These are phyloP conservation scores for Boletus barrowsii DNA, from an alignment of 768 basidiomycete species.

Conservation along the genomic window DNA sequence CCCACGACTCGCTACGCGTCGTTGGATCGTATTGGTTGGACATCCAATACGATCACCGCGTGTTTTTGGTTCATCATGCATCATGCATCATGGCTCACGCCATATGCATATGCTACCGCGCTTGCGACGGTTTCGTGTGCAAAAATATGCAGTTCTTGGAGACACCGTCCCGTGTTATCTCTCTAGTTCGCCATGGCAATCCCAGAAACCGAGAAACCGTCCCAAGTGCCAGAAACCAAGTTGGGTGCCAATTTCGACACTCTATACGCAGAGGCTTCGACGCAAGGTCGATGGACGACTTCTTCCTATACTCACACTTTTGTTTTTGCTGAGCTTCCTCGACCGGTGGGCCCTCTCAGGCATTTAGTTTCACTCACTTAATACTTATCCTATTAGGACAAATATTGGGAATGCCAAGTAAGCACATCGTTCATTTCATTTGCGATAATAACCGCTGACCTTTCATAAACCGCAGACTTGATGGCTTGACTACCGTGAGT, in stretches of 20 bases:
- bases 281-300: slow-evolving; percentile 37
- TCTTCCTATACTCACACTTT: slow-evolving; percentile 38
- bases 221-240: slow-evolving; percentile 1
- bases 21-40: no score
- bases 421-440: neutral
- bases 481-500: slow-evolving; percentile 47
- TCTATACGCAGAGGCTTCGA: slow-evolving; percentile 21
- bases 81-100: slow-evolving; percentile 1
- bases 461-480: slow-evolving; percentile 36
- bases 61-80: neutral
- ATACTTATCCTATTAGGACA: slow-evolving; percentile 14
- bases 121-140: neutral
- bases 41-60: no score
- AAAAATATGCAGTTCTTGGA: neutral
- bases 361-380: neutral
- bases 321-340: slow-evolving; percentile 42
- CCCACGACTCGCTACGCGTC: slow-evolving; percentile 8
- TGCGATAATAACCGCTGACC: neutral
- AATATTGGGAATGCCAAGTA: slow-evolving; percentile 42
- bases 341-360: slow-evolving; percentile 29
- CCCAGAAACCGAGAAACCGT: neutral
- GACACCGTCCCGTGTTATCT: neutral
- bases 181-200: slow-evolving; percentile 4
- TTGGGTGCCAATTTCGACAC: neutral
- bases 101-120: neutral